A percentile compares a stretch with the other conserved stretches of the same genome.
phyloP scores from a whole-genome alignment of 345 rosid species.

The Erucastrum elatum region DNA sequence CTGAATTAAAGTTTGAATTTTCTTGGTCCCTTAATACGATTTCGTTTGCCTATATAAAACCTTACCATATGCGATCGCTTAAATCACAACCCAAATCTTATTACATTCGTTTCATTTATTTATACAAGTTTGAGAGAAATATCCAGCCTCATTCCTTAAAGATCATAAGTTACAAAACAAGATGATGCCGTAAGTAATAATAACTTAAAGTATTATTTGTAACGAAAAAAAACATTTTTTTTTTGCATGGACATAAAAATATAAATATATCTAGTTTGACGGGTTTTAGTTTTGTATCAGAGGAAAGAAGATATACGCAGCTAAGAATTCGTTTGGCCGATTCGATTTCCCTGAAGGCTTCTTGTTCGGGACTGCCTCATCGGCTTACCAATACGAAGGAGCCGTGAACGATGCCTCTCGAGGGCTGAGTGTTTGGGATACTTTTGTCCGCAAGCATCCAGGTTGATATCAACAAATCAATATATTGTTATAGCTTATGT shows the following conservation, averaged over 20 bases:
- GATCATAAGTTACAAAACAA: constrained; percentile 16
- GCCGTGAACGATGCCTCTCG: constrained; percentile 25
- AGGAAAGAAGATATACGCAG: constrained; percentile 9
- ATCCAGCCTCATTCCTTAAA: background rate
- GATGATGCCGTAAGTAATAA: constrained; percentile 21
- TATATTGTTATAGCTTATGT: background rate
- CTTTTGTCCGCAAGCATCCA: constrained; percentile 31
- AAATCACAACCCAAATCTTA: constrained; percentile 1
- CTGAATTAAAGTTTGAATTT: constrained; percentile 17
- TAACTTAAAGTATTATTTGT: background rate
- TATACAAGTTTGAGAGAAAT: background rate
- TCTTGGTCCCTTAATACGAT: constrained; percentile 1
- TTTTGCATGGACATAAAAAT: background rate
- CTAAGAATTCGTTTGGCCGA: constrained; percentile 12
- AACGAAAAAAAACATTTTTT: background rate
- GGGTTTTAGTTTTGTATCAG: background rate
- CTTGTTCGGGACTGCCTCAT: constrained; percentile 39
- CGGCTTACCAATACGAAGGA: constrained; percentile 41
- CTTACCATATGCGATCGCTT: background rate
- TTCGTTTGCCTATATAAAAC: constrained; percentile 21
- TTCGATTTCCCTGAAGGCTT: constrained; percentile 28
- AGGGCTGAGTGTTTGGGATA: constrained; percentile 41
- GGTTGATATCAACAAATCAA: background rate
- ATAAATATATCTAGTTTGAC: background rate
- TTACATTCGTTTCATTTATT: constrained; percentile 9